Percentiles rank a stretch among this genome's conserved stretches.
phyloP scores from a whole-genome alignment of 768 basidiomycete species.

The Hortiboletus flavorubellus region DNA sequence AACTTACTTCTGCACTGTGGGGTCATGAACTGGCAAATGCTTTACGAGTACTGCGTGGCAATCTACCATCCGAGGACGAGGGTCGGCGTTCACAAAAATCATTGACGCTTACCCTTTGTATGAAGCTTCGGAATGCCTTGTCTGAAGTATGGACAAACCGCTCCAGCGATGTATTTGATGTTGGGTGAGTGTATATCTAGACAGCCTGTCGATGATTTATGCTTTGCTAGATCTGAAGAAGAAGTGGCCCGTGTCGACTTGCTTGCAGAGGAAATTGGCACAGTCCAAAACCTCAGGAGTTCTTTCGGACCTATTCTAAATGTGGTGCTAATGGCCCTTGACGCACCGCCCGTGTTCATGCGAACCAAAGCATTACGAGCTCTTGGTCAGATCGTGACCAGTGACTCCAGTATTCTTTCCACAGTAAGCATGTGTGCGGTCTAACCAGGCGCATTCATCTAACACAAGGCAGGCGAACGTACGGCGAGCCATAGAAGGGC shows the following conservation, averaged over 20 bases:
- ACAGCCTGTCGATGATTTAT: neutral
- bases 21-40: slow-evolving; percentile 79
- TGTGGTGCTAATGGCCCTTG: slow-evolving; percentile 73
- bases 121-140: slow-evolving; percentile 58
- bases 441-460: neutral
- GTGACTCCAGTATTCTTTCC: slow-evolving; percentile 80
- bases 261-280: slow-evolving; percentile 72
- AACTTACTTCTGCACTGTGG: slow-evolving; percentile 74
- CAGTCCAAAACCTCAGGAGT: slow-evolving; percentile 67
- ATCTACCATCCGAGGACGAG: slow-evolving; percentile 44
- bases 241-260: slow-evolving; percentile 66
- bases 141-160: slow-evolving; percentile 72
- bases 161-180: slow-evolving; percentile 73
- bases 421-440: slow-evolving; percentile 45
- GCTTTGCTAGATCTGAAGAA: slow-evolving; percentile 56
- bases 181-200: slow-evolving; percentile 51
- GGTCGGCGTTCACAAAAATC: slow-evolving; percentile 23
- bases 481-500: slow-evolving; percentile 81
- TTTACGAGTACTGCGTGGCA: slow-evolving; percentile 53
- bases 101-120: slow-evolving; percentile 40
- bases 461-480: slow-evolving; percentile 58
- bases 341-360: slow-evolving; percentile 86
- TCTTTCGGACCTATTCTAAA: slow-evolving; percentile 84
- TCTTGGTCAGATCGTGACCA: slow-evolving; percentile 83
- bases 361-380: slow-evolving; percentile 92